These are phyloP conservation scores for Leucocoprinus birnbaumii DNA, from an alignment of 768 basidiomycete genomes.

Conservation along the genomic window DNA sequence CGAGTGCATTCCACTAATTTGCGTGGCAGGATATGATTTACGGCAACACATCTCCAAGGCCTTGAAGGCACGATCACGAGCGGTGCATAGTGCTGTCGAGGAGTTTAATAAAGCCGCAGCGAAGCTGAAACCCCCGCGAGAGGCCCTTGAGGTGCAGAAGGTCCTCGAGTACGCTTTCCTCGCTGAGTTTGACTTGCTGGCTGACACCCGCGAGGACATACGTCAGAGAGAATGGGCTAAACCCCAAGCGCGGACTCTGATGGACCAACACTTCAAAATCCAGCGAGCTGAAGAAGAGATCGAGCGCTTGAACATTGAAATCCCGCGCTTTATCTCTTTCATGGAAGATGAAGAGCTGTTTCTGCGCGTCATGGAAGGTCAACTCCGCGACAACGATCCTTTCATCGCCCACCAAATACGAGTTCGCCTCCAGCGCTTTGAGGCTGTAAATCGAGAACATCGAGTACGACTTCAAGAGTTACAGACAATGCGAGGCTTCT, in stretches of 20 bases:
- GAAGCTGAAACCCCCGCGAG: not conserved
- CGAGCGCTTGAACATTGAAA: conserved; percentile 4
- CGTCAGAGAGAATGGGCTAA: not conserved
- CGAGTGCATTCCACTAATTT: no score
- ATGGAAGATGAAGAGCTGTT: conserved; percentile 8
- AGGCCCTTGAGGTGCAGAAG: not conserved
- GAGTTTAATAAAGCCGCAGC: conserved; percentile 4
- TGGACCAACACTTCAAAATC: conserved; percentile 9
- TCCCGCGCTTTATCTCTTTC: not conserved
- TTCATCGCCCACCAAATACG: not conserved
- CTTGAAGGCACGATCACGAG: not conserved
- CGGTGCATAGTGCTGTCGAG: not conserved
- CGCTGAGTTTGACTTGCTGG: conserved; percentile 5
- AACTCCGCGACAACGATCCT: not conserved
- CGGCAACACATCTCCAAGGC: conserved; percentile 1
- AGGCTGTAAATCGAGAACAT: not conserved
- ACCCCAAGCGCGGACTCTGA: not conserved
- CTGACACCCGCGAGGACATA: not conserved
- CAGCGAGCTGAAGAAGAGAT: conserved; percentile 10
- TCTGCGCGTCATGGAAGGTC: not conserved
- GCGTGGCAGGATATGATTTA: not conserved
- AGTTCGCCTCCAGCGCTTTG: not conserved
- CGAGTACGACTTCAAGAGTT: not conserved
- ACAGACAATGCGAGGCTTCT: not conserved
- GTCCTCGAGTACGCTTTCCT: conserved; percentile 9